Percentiles rank a stretch among this genome's conserved stretches.
phyloP scores from a whole-genome alignment of 148 eudicot genomes.

The Silene latifolia region DNA sequence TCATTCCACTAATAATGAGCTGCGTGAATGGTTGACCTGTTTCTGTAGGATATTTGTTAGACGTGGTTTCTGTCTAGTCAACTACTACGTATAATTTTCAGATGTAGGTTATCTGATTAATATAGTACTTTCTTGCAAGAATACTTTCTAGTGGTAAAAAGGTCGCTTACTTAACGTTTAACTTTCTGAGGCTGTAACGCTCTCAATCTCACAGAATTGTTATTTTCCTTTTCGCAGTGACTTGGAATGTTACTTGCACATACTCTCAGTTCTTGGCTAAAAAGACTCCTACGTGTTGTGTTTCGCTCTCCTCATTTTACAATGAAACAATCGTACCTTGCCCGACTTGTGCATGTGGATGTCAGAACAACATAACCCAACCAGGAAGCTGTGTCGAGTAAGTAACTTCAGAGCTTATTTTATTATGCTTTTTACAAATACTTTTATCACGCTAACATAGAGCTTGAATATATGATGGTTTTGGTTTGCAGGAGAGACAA shows the following conservation, averaged over 20 bases:
- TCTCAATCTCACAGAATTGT: slow-evolving; percentile 4
- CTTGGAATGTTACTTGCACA: slow-evolving; percentile 72
- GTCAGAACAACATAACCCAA: slow-evolving; percentile 40
- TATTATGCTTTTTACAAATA: not conserved
- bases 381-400: slow-evolving; percentile 55
- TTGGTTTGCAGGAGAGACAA: slow-evolving; percentile 38
- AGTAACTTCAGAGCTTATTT: slow-evolving; percentile 12
- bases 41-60: not conserved
- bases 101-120: not conserved
- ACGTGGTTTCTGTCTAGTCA: not conserved
- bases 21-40: not conserved
- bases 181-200: slow-evolving; percentile 3
- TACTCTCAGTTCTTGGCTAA: slow-evolving; percentile 61
- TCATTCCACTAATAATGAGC: not conserved
- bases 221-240: slow-evolving; percentile 43
- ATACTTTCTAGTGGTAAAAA: slow-evolving; percentile 1
- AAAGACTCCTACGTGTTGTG: slow-evolving; percentile 60
- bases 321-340: slow-evolving; percentile 53
- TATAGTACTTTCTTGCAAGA: not conserved
- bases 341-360: slow-evolving; percentile 64
- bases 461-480: slow-evolving; percentile 9
- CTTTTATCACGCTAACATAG: slow-evolving; percentile 9
- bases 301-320: slow-evolving; percentile 71
- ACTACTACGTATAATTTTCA: not conserved
- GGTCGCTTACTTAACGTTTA: not conserved